These are phyloP conservation scores for Halenospora varia DNA, from an alignment of 495 filamentous ascomycete genomes.

Conservation along the genomic window DNA sequence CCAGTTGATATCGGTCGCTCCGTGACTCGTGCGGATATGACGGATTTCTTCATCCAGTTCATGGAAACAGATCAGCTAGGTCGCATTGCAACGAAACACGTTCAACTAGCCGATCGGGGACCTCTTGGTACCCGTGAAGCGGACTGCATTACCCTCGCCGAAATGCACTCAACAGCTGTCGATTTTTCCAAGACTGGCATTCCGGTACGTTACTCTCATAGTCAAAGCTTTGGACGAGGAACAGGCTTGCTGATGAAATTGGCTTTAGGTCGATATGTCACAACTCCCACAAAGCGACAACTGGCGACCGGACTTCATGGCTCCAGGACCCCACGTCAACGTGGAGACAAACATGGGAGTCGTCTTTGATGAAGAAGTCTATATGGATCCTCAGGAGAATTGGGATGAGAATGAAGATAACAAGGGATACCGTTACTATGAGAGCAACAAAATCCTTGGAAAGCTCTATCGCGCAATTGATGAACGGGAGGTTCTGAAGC, in stretches of 20 bases:
- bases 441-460: constrained; percentile 65
- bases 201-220: constrained; percentile 55
- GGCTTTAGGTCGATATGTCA: constrained; percentile 38
- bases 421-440: constrained; percentile 52
- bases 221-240: too few relatives aligned
- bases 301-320: constrained; percentile 60
- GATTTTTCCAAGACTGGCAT: constrained; percentile 81
- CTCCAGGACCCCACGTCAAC: constrained; percentile 55
- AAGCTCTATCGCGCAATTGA: constrained; percentile 71
- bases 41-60: constrained; percentile 73
- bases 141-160: constrained; percentile 56
- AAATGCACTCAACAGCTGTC: constrained; percentile 71
- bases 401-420: constrained; percentile 52
- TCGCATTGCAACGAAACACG: constrained; percentile 62
- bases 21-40: constrained; percentile 59
- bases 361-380: constrained; percentile 32
- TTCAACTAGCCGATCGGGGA: constrained; percentile 61
- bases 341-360: constrained; percentile 46
- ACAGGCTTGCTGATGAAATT: too few relatives aligned
- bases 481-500: constrained; percentile 60
- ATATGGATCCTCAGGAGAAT: constrained; percentile 36
- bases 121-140: constrained; percentile 48
- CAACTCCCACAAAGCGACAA: constrained; percentile 37
- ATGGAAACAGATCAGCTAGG: constrained; percentile 75
- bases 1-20: constrained; percentile 51